Conservation (phyloP, 1,284 basidiomycete species). For the Stygiomarasmius scandens region DNA sequence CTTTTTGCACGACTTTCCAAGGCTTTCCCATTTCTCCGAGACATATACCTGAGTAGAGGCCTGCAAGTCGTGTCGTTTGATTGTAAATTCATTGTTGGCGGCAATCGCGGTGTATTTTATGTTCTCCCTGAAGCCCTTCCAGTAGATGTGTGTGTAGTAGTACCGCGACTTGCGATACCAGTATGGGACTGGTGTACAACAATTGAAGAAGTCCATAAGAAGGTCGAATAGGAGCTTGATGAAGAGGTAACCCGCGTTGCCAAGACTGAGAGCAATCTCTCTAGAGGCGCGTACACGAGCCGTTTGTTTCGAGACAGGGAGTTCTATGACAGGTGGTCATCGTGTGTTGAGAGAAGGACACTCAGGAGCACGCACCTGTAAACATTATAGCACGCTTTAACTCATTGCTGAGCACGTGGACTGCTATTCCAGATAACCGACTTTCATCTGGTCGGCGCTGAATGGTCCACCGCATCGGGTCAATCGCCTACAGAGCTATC, state of each 20-base stretch:
- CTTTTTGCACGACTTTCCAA: neutral
- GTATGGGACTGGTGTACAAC: neutral
- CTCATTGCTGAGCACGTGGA: constrained; percentile 9
- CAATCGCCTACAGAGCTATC: constrained; percentile 5
- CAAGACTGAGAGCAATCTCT: neutral
- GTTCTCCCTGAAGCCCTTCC: neutral
- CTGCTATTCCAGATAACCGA: constrained; percentile 12
- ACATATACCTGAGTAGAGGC: neutral
- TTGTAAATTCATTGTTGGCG: neutral
- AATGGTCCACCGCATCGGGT: constrained; percentile 14
- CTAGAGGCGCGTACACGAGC: neutral
- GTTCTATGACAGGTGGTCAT: constrained; percentile 4
- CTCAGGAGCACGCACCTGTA: constrained; percentile 5
- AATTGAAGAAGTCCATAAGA: neutral
- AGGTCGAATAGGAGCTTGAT: neutral
- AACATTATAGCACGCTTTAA: constrained; percentile 8
- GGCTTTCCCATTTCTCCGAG: neutral
- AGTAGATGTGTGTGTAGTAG: neutral
- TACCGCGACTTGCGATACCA: neutral
- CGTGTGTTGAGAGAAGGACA: neutral
- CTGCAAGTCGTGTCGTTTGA: neutral
- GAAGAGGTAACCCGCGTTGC: neutral
- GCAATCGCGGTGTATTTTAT: neutral
- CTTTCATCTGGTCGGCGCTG: neutral
- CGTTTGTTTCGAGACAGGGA: neutral